A percentile compares a stretch with the other conserved stretches of the same genome.
These are phyloP conservation scores for Arctium lappa DNA, from an alignment of 129 eudicot genomes.

Conservation along the genomic window DNA sequence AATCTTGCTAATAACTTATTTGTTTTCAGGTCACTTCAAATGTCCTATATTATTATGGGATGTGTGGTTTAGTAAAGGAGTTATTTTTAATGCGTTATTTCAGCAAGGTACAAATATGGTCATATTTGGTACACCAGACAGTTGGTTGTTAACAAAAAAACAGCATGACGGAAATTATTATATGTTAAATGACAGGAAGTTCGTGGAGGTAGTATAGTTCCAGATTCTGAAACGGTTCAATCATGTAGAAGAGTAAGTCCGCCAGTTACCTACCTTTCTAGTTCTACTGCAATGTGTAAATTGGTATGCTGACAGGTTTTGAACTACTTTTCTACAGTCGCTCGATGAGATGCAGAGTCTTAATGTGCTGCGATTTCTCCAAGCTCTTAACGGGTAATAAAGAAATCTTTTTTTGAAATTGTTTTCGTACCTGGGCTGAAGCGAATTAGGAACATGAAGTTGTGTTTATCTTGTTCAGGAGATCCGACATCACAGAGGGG, in stretches of 20 bases:
- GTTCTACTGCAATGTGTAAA: not conserved
- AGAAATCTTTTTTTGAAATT: not conserved
- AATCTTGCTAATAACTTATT: not conserved
- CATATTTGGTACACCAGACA: not conserved
- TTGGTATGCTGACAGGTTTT: not conserved
- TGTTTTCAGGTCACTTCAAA: slow-evolving; percentile 72
- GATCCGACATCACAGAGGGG: slow-evolving; percentile 67
- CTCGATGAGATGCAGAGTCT: slow-evolving; percentile 76
- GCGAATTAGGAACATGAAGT: not conserved
- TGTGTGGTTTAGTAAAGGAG: slow-evolving; percentile 84
- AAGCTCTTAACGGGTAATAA: slow-evolving; percentile 67
- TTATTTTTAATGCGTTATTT: slow-evolving; percentile 81
- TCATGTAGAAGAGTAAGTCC: slow-evolving; percentile 75
- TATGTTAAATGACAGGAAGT: slow-evolving; percentile 53
- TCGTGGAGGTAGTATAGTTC: slow-evolving; percentile 63
- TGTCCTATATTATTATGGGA: slow-evolving; percentile 73
- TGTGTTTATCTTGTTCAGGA: slow-evolving; percentile 38
- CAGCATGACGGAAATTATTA: not conserved
- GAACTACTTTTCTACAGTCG: slow-evolving; percentile 40
- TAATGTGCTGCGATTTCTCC: slow-evolving; percentile 63
- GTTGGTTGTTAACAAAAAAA: not conserved
- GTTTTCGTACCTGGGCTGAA: not conserved
- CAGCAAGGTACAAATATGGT: slow-evolving; percentile 64
- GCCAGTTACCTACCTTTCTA: not conserved
- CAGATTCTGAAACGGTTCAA: slow-evolving; percentile 77